Conservation (phyloP, 106 monocot species). For the Acorus gramineus region DNA sequence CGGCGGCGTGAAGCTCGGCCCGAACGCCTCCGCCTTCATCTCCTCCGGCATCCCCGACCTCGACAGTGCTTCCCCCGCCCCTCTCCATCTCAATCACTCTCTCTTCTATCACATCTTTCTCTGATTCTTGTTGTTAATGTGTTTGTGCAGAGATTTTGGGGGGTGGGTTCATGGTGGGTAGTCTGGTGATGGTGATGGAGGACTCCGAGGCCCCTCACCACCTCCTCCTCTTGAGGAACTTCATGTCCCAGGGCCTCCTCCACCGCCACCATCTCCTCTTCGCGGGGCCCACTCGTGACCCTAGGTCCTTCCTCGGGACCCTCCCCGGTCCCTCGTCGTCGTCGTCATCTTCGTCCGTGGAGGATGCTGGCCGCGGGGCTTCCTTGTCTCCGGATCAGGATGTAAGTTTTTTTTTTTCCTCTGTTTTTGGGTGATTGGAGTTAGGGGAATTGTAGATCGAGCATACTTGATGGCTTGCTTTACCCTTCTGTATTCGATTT, state of each 20-base stretch:
- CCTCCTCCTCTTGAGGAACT: constrained; percentile 64
- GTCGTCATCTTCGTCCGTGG: constrained; percentile 13
- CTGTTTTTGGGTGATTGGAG: neutral
- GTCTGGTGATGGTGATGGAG: constrained; percentile 79
- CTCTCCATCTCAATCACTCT: neutral
- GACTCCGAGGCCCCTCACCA: constrained; percentile 92
- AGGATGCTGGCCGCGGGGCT: constrained; percentile 6
- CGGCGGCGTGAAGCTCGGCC: constrained; percentile 37
- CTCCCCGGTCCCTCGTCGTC: constrained; percentile 45
- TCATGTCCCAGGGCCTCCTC: constrained; percentile 88
- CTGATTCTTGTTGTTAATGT: neutral
- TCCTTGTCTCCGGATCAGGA: neutral
- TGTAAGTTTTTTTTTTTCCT: neutral
- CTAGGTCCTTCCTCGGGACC: constrained; percentile 73
- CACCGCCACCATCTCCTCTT: constrained; percentile 75
- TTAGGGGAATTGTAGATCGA: neutral
- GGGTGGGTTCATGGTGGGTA: constrained; percentile 71
- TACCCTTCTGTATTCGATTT: too few species aligned
- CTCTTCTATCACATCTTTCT: neutral
- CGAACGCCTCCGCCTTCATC: constrained; percentile 45
- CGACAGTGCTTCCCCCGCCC: constrained; percentile 34
- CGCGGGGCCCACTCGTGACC: constrained; percentile 49
- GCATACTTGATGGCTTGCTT: too few species aligned
- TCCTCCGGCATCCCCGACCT: constrained; percentile 89
- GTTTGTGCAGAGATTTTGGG: constrained; percentile 47